Evolutionary conservation across 768 basidiomycete species (phyloP), one percentile per base, ranked within the genome.

Genomic region (Suillus brevipes): DNA sequence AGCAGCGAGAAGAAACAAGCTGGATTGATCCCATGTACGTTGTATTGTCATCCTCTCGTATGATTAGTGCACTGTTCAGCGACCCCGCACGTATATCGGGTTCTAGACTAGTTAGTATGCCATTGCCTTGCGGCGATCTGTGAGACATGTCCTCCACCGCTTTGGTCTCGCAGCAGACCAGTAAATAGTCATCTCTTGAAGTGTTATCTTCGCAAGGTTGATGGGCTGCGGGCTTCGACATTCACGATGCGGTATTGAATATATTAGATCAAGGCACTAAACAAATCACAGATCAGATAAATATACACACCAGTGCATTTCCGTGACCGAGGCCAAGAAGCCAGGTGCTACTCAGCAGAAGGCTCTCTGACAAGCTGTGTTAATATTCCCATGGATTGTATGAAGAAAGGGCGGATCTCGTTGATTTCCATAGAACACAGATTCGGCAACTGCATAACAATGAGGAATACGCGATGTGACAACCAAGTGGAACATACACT

Each of bases 381-480:
- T 52, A 94, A 78, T 52, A 91, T 77, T 64, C 84, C 82, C 92
- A 95, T 95, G 1, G 93, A 86, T 67, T 87, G 88, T 40, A 90
- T 81, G 71, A 96, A 95, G 80, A 93, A 92, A 3, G 95, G 93
- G 43, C 94, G 84, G 69, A 97, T 91, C 74, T 97, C 95, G 78
- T 95, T 94, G 78, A 97, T 92, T 76, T 97, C 95, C 89, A 96
- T 90, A 1, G 92, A 87, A 66, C 88, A 91, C 23, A 97, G 79
- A 68, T 95, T 92, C 5, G 92, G 87, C 65, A 97, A 82, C 94
- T 96, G 73, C 42, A 16, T 10, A 49, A 20, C 34, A 45, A 36
- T 20, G 23, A 58, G 60, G 37, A 42, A 52, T 31, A 18, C 20
- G 23, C 6, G 61, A 61, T 45, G 61, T 59, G 55, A 50, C 61